Evolutionary conservation across 2,329 filamentous ascomycete species (phyloP), one percentile per base, ranked within the genome.

Genomic region (Orbilia ellipsospora): DNA sequence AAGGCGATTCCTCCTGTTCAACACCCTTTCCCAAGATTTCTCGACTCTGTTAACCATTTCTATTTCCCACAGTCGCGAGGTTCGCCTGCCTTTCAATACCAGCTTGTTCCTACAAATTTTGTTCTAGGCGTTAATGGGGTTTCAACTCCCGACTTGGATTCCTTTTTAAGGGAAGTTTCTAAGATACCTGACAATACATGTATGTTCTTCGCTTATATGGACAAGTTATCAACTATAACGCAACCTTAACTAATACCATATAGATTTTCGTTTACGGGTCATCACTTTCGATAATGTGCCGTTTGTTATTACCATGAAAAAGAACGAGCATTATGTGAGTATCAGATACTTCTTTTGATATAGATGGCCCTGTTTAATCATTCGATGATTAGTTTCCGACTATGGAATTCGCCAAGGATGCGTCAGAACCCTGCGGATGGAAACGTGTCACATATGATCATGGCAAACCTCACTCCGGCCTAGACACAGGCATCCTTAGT

Each of bases 271-370:
- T 16, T 86, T 99, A 63, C 94, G 94, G 82, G 93, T 95, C n/a
- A 93, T 98, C 82, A 98, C 95, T 0, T 99, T 99, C 81, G 95
- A 99, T 82, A 96, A 96, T 80, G 93, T 99, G 8, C 94, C 94
- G 2, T 99, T 95, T 93, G 93, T 99, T n/a, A 92, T 96, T 45
- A 99, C 95, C 7, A 97, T 99, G 92, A 99, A 99, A 89, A 98
- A 98, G 88, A 97, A 97, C 80, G 94, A 99, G 81, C 95, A 99
- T 83, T 99, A 99, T 82, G 85, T 86, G 80, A 81, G 84, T 81
- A 18, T 28, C 52, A 51, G 40, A 50, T 18, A 42, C 44, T 12
- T 31, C 51, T 7, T 7, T 13, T 8, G 3, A n/a, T n/a, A 20
- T 26, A 36, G 20, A 26, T 16, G 12, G 18, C 15, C 42, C 16